These are phyloP conservation scores for Royoungia palumana DNA, from an alignment of 768 basidiomycete species.

Conservation along the genomic window DNA sequence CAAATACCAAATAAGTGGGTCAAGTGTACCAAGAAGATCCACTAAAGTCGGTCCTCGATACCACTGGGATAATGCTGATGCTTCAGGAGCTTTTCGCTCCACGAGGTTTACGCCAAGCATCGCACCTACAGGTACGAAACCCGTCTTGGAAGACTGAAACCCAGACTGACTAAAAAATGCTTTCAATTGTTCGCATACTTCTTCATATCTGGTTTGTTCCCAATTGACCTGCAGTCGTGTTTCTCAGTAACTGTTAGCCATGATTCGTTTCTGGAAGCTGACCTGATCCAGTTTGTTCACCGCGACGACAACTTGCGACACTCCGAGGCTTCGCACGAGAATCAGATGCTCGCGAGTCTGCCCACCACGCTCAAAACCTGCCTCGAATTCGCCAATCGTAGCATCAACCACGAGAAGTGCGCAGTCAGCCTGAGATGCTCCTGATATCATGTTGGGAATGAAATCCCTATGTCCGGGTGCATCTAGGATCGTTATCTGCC, in stretches of 20 bases:
- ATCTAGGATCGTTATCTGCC: slow-evolving; percentile 89
- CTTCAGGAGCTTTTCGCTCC: slow-evolving; percentile 44
- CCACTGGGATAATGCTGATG: slow-evolving; percentile 59
- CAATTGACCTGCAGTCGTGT: slow-evolving; percentile 68
- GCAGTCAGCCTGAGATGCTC: slow-evolving; percentile 94
- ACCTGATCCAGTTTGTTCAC: slow-evolving; percentile 96
- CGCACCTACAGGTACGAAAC: slow-evolving; percentile 86
- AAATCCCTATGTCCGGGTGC: slow-evolving; percentile 98
- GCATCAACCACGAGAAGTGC: slow-evolving; percentile 93
- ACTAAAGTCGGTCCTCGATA: slow-evolving; percentile 84
- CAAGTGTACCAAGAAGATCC: slow-evolving; percentile 67
- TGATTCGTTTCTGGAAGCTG: slow-evolving; percentile 16
- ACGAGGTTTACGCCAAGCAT: slow-evolving; percentile 86
- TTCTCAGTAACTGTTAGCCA: background rate
- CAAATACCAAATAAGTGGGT: background rate
- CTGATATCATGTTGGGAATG: slow-evolving; percentile 99
- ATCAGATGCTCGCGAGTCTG: slow-evolving; percentile 95
- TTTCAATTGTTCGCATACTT: slow-evolving; percentile 69
- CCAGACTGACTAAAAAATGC: slow-evolving; percentile 88
- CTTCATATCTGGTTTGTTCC: slow-evolving; percentile 78
- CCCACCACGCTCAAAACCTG: slow-evolving; percentile 90
- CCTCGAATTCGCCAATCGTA: slow-evolving; percentile 88
- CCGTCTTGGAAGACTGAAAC: slow-evolving; percentile 72
- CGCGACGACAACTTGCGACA: slow-evolving; percentile 86
- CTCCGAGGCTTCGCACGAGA: slow-evolving; percentile 88